Evolutionary conservation across 768 basidiomycete genomes (phyloP).

Genomic region (Lentinula sp.): DNA sequence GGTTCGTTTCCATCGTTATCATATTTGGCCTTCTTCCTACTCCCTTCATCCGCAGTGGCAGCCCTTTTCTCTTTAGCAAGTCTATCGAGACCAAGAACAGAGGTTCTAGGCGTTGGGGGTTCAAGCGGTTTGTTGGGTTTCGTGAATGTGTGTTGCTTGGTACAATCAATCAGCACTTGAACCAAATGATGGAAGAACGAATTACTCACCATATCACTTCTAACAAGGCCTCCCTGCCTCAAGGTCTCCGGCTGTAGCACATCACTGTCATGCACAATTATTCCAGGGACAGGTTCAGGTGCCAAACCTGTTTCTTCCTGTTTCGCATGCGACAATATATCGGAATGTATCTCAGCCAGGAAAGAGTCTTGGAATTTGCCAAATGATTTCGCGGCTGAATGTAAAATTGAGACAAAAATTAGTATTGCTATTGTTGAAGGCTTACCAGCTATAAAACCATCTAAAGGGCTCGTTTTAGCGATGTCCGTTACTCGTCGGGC

Average conservation of each 20-base stretch:
- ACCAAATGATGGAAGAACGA: constrained; percentile 4
- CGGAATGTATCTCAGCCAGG: constrained; percentile 70
- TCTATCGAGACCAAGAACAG: constrained; percentile 81
- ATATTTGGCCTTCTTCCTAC: constrained; percentile 61
- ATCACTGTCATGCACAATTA: constrained; percentile 74
- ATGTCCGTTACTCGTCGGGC: constrained; percentile 77
- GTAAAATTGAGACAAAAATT: not conserved
- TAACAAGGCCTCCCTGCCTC: constrained; percentile 75
- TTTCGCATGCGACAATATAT: constrained; percentile 68
- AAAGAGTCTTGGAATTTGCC: constrained; percentile 83
- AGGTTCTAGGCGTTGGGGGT: constrained; percentile 72
- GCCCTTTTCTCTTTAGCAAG: constrained; percentile 86
- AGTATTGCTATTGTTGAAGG: not conserved
- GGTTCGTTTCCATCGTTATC: constrained; percentile 58
- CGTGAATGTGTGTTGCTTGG: constrained; percentile 75
- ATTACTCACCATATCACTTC: constrained; percentile 47
- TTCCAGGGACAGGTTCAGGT: constrained; percentile 64
- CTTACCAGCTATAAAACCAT: constrained; percentile 66
- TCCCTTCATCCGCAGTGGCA: constrained; percentile 41
- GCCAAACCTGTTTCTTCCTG: constrained; percentile 52
- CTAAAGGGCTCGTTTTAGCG: constrained; percentile 59
- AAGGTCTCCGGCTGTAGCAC: constrained; percentile 75
- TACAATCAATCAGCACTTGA: not conserved
- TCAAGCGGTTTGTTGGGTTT: constrained; percentile 67
- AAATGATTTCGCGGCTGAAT: constrained; percentile 67